Evolutionary conservation across 129 eudicot genomes (phyloP).

Genomic region (Lactuca sativa): DNA sequence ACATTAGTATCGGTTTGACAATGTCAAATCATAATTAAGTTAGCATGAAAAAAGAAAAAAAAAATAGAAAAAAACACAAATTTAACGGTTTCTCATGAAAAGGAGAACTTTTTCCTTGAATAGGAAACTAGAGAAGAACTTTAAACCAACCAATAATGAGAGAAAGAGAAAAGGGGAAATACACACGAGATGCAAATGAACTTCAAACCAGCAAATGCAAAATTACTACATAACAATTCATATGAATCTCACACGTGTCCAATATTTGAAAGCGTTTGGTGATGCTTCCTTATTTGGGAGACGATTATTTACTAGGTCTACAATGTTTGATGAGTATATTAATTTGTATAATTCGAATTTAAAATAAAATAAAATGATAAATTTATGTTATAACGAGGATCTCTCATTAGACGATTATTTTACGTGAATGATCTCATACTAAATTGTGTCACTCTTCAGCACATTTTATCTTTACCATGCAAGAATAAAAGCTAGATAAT

Average conservation of each 20-base stretch:
- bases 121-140: conserved; percentile 30
- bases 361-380: neutral
- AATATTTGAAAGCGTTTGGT: conserved; percentile 31
- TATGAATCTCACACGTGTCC: conserved; percentile 31
- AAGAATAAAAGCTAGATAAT: neutral
- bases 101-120: conserved; percentile 8
- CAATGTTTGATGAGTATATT: neutral
- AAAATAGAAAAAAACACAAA: neutral
- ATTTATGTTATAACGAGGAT: neutral
- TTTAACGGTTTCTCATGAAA: conserved; percentile 15
- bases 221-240: neutral
- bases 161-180: conserved; percentile 13
- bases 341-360: neutral
- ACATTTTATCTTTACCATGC: neutral
- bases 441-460: neutral
- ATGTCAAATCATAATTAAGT: neutral
- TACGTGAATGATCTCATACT: neutral
- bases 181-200: conserved; percentile 28
- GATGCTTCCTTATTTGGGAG: conserved; percentile 17
- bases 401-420: neutral
- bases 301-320: conserved; percentile 5
- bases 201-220: conserved; percentile 3
- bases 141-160: conserved; percentile 38
- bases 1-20: neutral
- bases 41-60: neutral